Evolutionary conservation across 2,329 filamentous ascomycete genomes (phyloP).

Genomic region (Neospermospora avenae): DNA sequence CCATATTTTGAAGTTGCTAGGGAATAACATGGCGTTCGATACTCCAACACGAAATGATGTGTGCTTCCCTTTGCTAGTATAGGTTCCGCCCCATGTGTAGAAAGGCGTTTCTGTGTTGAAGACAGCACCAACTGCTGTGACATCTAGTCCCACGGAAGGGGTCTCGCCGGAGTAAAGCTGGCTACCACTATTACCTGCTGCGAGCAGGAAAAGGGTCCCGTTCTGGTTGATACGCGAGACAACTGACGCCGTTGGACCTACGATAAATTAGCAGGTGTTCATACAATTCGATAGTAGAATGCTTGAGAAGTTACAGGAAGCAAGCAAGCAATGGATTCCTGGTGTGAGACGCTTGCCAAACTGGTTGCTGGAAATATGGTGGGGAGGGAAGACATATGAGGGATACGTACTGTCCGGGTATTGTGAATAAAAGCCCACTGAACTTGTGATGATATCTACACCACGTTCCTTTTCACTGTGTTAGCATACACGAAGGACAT

Average conservation of each 20-base stretch:
- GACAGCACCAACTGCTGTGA: not conserved
- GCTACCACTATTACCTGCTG: not conserved
- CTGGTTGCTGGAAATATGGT: not conserved
- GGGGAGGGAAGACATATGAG: too few species aligned
- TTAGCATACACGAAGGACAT: too few species aligned
- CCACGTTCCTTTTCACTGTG: constrained; percentile 14
- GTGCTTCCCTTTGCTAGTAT: too few species aligned
- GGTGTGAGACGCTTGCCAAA: too few species aligned
- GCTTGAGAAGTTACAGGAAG: too few species aligned
- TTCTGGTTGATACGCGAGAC: not conserved
- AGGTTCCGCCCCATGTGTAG: not conserved
- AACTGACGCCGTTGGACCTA: not conserved
- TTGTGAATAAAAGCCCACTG: constrained; percentile 6
- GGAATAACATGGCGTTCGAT: not conserved
- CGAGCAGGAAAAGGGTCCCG: not conserved
- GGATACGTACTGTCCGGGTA: not conserved
- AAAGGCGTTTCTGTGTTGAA: not conserved
- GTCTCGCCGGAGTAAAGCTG: not conserved
- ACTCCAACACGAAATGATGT: not conserved
- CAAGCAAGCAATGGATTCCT: not conserved
- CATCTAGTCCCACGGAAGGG: not conserved
- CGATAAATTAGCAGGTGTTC: too few species aligned
- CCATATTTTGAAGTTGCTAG: not conserved
- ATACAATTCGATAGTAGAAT: too few species aligned
- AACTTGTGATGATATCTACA: constrained; percentile 29